Base-by-base conservation (phyloP, 2,329 filamentous ascomycete genomes). In the Parafenestella ontariensis region DNA sequence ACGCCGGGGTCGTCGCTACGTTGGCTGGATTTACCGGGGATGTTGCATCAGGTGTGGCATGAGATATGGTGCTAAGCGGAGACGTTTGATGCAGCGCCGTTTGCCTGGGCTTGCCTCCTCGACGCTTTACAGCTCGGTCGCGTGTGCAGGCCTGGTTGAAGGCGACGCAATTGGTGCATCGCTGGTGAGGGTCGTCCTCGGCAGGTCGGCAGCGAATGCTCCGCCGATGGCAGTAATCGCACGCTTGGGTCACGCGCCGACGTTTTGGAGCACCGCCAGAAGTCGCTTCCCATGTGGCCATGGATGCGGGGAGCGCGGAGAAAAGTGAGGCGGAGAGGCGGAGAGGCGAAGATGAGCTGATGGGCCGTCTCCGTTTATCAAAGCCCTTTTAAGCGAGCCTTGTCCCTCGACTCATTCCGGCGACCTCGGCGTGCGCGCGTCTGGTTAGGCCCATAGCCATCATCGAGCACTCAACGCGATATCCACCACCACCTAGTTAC, bases 171-270 rank as follows among this genome's bases (percentile, higher is more conserved):
- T 49, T 29, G 24, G 37, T 24, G 24, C 18, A 20, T 42, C 29
- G 28, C n/a, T 21, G 28, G 23, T 39, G 33, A 37, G 15, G 15
- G 15, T 37, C 34, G 9, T n/a, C 34, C 2, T 37, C 34, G 18
- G 34, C 36, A 15, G 70, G 73, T 41, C 70, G 70, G 60, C 81
- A 83, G 49, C 78, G 74, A 18, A 82, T 81, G 61, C 77, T 79
- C 34, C 80, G 73, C 51, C 75, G 66, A 64, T 84, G 80, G 66
- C 82, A 84, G 64, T 81, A 79, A 65, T 84, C 82, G 65, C 78
- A 51, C 13, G n/a, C 40, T 21, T 36, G 20, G 15, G 34, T 37
- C 15, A 37, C 34, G 15, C 34, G 34, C 8, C 34, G 34, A 3
- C 34, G 34, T 37, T 37, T 37, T 20, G 17, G 34, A n/a, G 34